A percentile compares a stretch with the other conserved stretches of the same genome.
phyloP scores from a whole-genome alignment of 441 rosid species.

The Croton laevigatus region DNA sequence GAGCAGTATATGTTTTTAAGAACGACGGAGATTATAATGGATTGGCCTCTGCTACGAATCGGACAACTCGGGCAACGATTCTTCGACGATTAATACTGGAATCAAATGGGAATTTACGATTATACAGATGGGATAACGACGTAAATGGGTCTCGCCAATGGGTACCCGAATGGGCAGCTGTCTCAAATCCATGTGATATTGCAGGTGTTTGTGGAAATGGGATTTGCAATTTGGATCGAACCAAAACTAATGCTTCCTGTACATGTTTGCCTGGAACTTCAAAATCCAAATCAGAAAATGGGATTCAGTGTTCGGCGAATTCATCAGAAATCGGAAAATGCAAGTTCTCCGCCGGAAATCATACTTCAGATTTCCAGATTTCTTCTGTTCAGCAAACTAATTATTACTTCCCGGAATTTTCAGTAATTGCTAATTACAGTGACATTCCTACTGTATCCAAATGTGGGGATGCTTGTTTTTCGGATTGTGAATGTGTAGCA shows the following conservation, averaged over 20 bases:
- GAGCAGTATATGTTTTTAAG: constrained; percentile 77
- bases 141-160: constrained; percentile 76
- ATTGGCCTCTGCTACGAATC: constrained; percentile 35
- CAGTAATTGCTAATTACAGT: constrained; percentile 70
- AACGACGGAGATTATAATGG: constrained; percentile 55
- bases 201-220: constrained; percentile 90
- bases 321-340: constrained; percentile 48
- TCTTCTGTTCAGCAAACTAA: constrained; percentile 63
- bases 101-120: constrained; percentile 65
- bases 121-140: constrained; percentile 81
- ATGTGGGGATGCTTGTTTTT: constrained; percentile 77
- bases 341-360: constrained; percentile 30
- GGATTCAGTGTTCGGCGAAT: constrained; percentile 39
- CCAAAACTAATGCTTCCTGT: constrained; percentile 75
- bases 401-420: constrained; percentile 62
- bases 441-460: constrained; percentile 44
- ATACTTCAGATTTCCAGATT: constrained; percentile 34
- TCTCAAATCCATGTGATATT: constrained; percentile 79
- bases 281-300: constrained; percentile 33
- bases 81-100: constrained; percentile 69
- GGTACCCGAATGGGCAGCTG: constrained; percentile 93
- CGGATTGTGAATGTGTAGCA: constrained; percentile 76
- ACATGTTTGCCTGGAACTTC: constrained; percentile 68
- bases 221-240: constrained; percentile 59
- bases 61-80: constrained; percentile 36